phyloP scores from a whole-genome alignment of 208 protist genomes.

The Acanthamoeba polyphaga region DNA sequence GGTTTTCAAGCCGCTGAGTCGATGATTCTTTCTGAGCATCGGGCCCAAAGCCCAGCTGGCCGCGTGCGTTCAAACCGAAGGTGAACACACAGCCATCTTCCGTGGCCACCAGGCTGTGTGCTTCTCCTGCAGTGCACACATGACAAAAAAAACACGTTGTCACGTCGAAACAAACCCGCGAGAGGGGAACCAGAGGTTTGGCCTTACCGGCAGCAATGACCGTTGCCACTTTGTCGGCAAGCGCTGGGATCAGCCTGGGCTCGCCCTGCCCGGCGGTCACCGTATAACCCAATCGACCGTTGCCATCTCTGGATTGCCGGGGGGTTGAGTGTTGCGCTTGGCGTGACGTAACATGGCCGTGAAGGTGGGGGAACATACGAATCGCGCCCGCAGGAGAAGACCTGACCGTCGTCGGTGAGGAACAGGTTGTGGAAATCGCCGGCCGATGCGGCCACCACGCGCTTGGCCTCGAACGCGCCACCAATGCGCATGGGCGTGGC shows the following conservation, averaged over 20 bases:
- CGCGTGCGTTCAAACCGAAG: background rate
- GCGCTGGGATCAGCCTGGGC: background rate
- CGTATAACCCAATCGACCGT: too few species aligned
- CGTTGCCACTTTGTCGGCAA: background rate
- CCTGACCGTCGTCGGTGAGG: background rate
- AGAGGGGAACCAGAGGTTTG: too few species aligned
- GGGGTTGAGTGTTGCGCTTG: too few species aligned
- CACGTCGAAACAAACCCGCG: too few species aligned
- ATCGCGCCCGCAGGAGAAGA: background rate
- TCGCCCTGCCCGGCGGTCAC: background rate
- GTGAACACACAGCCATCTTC: background rate
- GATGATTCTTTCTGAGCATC: too few species aligned
- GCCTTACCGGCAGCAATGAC: background rate
- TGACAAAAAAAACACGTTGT: too few species aligned
- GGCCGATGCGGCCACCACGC: background rate
- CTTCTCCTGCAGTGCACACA: background rate
- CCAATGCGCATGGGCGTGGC: background rate
- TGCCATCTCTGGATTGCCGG: too few species aligned
- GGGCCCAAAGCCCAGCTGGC: background rate
- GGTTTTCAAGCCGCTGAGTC: too few species aligned
- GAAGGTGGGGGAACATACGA: background rate
- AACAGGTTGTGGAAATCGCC: conserved; percentile 8
- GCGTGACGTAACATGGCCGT: background rate
- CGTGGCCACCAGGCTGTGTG: background rate
- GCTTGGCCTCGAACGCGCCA: background rate